Evolutionary conservation across 306 rosid species (phyloP).

Genomic region (Casuarina cunninghamiana): DNA sequence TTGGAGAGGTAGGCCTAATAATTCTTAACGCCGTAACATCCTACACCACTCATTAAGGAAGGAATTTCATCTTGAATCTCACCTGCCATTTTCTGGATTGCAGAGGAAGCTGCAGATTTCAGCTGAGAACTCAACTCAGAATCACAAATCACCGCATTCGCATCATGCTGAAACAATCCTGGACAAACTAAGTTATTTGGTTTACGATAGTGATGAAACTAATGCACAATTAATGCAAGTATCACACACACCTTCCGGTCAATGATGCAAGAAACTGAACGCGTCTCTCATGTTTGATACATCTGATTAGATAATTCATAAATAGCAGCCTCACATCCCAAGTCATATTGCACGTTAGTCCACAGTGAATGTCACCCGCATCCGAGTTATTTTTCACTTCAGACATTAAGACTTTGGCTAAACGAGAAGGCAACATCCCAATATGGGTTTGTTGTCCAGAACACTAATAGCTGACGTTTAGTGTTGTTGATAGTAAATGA

Average conservation of each 20-base stretch:
- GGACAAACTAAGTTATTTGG: too few relatives aligned
- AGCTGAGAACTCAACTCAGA: conserved; percentile 70
- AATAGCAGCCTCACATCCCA: conserved; percentile 82
- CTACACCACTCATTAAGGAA: conserved; percentile 85
- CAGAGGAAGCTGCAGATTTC: conserved; percentile 68
- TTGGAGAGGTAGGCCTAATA: conserved; percentile 35
- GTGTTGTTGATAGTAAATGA: too few relatives aligned
- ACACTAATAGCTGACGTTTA: neutral
- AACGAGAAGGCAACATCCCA: conserved; percentile 11
- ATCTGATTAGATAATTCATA: too few relatives aligned
- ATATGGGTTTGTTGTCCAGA: conserved; percentile 21
- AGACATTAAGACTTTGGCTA: neutral
- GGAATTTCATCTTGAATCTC: conserved; percentile 74
- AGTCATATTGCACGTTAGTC: conserved; percentile 82
- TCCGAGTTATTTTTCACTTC: conserved; percentile 18
- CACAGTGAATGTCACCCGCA: conserved; percentile 79
- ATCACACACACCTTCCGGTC: conserved; percentile 66
- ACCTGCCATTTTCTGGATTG: conserved; percentile 64
- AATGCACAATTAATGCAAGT: conserved; percentile 3
- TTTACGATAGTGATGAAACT: conserved; percentile 3
- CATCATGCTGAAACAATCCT: conserved; percentile 89
- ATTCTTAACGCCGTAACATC: conserved; percentile 71
- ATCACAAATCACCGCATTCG: conserved; percentile 83
- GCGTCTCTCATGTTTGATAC: too few relatives aligned
- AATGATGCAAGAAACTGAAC: conserved; percentile 51